Conservation (phyloP, 2,329 filamentous ascomycete species). For the Beauveria asiatica region DNA sequence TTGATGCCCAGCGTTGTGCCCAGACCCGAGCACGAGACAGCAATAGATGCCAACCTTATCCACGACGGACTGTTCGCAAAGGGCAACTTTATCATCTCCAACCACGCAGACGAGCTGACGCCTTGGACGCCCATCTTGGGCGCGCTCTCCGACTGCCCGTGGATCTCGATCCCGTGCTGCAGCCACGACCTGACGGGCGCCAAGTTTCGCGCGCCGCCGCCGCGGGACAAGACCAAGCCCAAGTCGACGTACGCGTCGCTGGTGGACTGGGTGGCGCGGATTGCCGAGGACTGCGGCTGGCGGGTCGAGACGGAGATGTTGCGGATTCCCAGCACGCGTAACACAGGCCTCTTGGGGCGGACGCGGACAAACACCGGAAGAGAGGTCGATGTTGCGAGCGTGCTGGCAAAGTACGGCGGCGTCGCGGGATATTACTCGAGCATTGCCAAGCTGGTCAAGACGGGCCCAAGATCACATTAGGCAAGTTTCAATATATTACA, state of each 20-base stretch:
- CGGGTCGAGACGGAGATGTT: conserved; percentile 74
- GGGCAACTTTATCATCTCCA: conserved; percentile 88
- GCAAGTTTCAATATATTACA: background rate
- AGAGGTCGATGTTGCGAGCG: conserved; percentile 31
- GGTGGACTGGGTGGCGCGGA: conserved; percentile 63
- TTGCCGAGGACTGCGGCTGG: conserved; percentile 68
- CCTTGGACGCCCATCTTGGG: conserved; percentile 91
- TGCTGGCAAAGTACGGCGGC: conserved; percentile 47
- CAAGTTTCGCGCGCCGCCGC: conserved; percentile 58
- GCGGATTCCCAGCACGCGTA: conserved; percentile 85
- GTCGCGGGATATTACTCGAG: conserved; percentile 50
- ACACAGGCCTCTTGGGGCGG: conserved; percentile 71
- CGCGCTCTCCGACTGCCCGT: conserved; percentile 64
- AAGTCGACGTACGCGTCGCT: conserved; percentile 75
- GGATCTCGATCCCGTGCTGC: conserved; percentile 92
- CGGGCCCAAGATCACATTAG: conserved; percentile 17
- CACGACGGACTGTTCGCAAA: conserved; percentile 59
- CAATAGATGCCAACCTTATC: conserved; percentile 18
- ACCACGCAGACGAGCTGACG: conserved; percentile 94
- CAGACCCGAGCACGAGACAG: conserved; percentile 11
- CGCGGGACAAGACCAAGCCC: conserved; percentile 38
- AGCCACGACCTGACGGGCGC: conserved; percentile 77
- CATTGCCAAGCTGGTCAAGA: conserved; percentile 52
- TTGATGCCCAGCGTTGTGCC: conserved; percentile 39
- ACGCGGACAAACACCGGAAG: conserved; percentile 21